Evolutionary conservation across 345 rosid genomes (phyloP), one percentile per base, ranked within the genome.

Genomic region (Populus euphratica): DNA sequence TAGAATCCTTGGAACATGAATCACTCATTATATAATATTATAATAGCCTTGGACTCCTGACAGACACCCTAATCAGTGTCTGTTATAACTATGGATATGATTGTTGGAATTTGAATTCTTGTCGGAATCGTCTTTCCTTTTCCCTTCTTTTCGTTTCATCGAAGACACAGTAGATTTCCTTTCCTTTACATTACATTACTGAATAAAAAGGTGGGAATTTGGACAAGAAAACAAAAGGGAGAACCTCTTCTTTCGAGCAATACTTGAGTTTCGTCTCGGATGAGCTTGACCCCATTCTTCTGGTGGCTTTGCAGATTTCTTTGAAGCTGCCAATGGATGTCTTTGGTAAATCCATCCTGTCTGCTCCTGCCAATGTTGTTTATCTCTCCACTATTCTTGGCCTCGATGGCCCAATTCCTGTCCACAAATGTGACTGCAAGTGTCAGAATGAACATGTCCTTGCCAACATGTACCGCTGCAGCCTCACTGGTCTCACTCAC

Each of bases 391-490:
- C 93, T 41, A 89, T 96, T 88, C 90, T 96, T 73, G 99, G 97
- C 86, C 90, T 88, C 43, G 91, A 91, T 72, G 94, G 90, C 78
- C 89, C 92, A 64, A 64, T 74, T 82, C 87, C 85, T 77, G 89
- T 81, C 80, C 98, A 96, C 94, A 91, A 92, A 78, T 96, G 99
- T 77, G 91, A 91, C 68, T 88, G 96, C 94, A 93, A 96, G 86
- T 96, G 99, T 82, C 84, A 88, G 81, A 96, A 92, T 77, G 99
- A 96, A 21, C 93, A 81, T 80, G 89, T 93, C 13, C 88, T 92
- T 73, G 99, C 96, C 78, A 96, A 96, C 86, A 91, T 96, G 94
- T 92, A 87, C 81, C 91, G 87, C 82, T 92, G 99, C 91, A 93
- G 91, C 86, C 86, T 93, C 86, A 96, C 98, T 33, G 96, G 94